These are phyloP conservation scores for Ochetophila trinervis DNA, from an alignment of 306 rosid species.

Conservation along the genomic window DNA sequence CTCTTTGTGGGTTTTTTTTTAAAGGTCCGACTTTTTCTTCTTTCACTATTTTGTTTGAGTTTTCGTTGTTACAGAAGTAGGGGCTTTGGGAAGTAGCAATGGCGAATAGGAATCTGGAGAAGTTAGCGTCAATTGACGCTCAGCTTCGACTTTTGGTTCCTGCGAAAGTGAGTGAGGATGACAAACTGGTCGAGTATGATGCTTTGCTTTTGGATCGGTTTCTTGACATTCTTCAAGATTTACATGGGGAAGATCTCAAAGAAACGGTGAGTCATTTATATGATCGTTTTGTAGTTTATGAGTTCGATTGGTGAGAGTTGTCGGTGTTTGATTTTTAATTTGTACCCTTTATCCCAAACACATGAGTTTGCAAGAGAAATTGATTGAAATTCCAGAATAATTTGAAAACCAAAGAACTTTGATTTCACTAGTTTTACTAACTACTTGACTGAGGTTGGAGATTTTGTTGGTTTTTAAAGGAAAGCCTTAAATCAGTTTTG, in stretches of 20 bases:
- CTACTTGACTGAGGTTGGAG: slow-evolving; percentile 1
- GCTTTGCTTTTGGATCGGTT: slow-evolving; percentile 94
- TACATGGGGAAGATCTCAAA: slow-evolving; percentile 91
- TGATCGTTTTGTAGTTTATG: background rate
- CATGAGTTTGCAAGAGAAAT: slow-evolving; percentile 14
- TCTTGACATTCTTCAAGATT: slow-evolving; percentile 96
- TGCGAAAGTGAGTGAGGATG: slow-evolving; percentile 89
- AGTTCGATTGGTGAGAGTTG: slow-evolving; percentile 19
- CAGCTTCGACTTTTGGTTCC: slow-evolving; percentile 89
- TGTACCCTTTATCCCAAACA: slow-evolving; percentile 12
- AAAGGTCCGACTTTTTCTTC: background rate
- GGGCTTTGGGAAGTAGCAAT: slow-evolving; percentile 33
- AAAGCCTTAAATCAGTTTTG: background rate
- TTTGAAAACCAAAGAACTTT: slow-evolving; percentile 21
- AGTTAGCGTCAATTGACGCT: slow-evolving; percentile 95
- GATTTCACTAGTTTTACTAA: background rate
- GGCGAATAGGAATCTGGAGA: slow-evolving; percentile 75
- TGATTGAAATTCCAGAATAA: slow-evolving; percentile 7
- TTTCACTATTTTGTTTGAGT: background rate
- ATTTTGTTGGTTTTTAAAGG: slow-evolving; percentile 1
- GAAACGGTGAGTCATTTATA: slow-evolving; percentile 68
- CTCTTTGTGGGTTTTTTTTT: background rate
- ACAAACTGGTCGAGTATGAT: slow-evolving; percentile 87
- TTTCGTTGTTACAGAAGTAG: slow-evolving; percentile 30
- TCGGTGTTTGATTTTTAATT: slow-evolving; percentile 10